phyloP scores from a whole-genome alignment of 2,329 filamentous ascomycete genomes.

The Huntiella decipiens region DNA sequence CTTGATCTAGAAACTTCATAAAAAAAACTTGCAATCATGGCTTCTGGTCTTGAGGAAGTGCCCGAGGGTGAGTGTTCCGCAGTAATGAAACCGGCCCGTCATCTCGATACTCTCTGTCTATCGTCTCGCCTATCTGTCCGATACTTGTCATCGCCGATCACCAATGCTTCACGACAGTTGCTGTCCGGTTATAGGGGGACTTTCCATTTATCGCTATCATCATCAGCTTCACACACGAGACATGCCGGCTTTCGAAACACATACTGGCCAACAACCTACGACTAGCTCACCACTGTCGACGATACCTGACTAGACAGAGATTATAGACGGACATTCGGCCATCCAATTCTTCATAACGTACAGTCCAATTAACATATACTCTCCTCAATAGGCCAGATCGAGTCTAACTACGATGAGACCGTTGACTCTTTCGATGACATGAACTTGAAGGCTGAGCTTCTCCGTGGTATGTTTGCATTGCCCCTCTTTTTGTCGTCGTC shows the following conservation, averaged over 20 bases:
- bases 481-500: background rate
- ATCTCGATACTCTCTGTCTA: background rate
- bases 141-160: too few relatives aligned
- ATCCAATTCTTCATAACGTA: background rate
- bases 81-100: background rate
- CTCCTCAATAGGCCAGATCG: constrained; percentile 61
- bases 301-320: background rate
- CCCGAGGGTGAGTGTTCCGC: constrained; percentile 54
- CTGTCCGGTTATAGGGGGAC: too few relatives aligned
- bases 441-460: constrained; percentile 90
- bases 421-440: constrained; percentile 98
- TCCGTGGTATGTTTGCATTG: constrained; percentile 44
- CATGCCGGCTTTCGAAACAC: too few relatives aligned
- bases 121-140: background rate
- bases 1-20: constrained; percentile 49
- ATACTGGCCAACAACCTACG: background rate
- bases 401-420: constrained; percentile 99
- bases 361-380: too few relatives aligned
- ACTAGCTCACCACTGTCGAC: constrained; percentile 1
- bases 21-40: constrained; percentile 71
- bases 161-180: too few relatives aligned
- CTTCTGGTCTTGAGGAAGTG: constrained; percentile 96
- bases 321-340: background rate
- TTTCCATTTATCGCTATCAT: background rate
- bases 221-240: background rate